These are phyloP conservation scores for Rhizopus sp. DNA, from an alignment of 371 early-diverging fungal genomes.

Conservation along the genomic window DNA sequence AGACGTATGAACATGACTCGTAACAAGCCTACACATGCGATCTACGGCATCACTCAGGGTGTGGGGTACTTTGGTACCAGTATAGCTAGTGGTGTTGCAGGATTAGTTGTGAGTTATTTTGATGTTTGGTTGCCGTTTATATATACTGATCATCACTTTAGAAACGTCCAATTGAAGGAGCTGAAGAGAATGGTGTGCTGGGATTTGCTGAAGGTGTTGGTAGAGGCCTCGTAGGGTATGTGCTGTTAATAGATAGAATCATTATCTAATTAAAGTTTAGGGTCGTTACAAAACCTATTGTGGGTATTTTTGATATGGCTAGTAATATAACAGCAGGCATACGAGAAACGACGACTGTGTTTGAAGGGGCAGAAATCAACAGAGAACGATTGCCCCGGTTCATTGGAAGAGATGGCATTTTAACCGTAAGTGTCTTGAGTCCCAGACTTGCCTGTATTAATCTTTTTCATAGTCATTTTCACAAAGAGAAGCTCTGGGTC, in stretches of 20 bases:
- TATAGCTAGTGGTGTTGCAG: slow-evolving; percentile 80
- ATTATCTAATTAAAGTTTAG: slow-evolving; percentile 29
- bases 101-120: slow-evolving; percentile 62
- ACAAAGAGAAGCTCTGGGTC: slow-evolving; percentile 86
- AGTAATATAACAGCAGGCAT: slow-evolving; percentile 85
- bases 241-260: background rate
- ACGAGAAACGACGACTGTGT: slow-evolving; percentile 93
- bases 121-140: background rate
- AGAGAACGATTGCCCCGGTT: slow-evolving; percentile 89
- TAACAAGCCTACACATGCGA: slow-evolving; percentile 83
- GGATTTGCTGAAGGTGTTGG: slow-evolving; percentile 90
- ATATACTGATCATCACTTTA: slow-evolving; percentile 4
- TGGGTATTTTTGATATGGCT: slow-evolving; percentile 87
- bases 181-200: slow-evolving; percentile 76
- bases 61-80: slow-evolving; percentile 75
- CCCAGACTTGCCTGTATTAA: background rate
- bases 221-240: slow-evolving; percentile 76
- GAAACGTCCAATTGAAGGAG: slow-evolving; percentile 85
- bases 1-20: slow-evolving; percentile 69
- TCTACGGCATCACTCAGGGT: slow-evolving; percentile 81
- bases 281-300: slow-evolving; percentile 85
- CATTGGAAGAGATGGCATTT: slow-evolving; percentile 82
- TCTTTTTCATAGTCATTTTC: slow-evolving; percentile 61
- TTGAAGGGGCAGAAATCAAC: slow-evolving; percentile 71
- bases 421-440: slow-evolving; percentile 46